A percentile compares a stretch with the other conserved stretches of the same genome.
Evolutionary conservation across 1,284 basidiomycete genomes (phyloP).

Genomic region (Fomitiporia mediterranea): DNA sequence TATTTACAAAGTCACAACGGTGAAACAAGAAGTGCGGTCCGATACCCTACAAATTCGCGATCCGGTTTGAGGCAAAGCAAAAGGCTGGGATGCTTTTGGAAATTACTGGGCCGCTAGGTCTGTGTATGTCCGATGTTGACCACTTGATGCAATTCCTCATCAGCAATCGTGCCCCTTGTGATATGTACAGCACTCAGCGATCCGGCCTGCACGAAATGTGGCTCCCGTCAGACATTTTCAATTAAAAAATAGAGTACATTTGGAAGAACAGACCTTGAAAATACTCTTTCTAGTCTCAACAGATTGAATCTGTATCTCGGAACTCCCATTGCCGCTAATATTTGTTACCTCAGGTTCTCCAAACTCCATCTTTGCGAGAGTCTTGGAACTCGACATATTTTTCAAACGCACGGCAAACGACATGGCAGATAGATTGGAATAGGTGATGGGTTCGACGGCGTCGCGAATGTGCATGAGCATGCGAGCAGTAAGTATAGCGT

Average conservation of each 20-base stretch:
- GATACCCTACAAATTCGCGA: too few species aligned
- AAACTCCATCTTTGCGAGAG: not conserved
- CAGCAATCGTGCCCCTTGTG: not conserved
- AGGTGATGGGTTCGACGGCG: not conserved
- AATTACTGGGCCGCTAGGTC: too few species aligned
- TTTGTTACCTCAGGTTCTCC: not conserved
- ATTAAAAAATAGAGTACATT: not conserved
- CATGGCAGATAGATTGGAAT: not conserved
- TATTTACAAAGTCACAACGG: too few species aligned
- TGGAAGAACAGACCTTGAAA: not conserved
- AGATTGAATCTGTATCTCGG: not conserved
- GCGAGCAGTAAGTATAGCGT: slow-evolving; percentile 13
- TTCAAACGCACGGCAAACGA: not conserved
- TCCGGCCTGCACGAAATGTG: not conserved
- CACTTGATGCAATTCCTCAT: slow-evolving; percentile 4
- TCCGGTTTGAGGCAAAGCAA: too few species aligned
- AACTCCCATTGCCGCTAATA: not conserved
- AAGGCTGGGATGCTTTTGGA: too few species aligned
- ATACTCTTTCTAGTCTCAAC: not conserved
- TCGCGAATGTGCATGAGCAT: slow-evolving; percentile 9
- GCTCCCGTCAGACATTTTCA: not conserved
- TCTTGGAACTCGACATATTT: not conserved
- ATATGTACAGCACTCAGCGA: slow-evolving; percentile 1
- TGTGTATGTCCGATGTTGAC: too few species aligned
- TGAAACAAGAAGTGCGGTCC: too few species aligned